These are phyloP conservation scores for Flaveria linearis DNA, from an alignment of 129 eudicot genomes.

Conservation along the genomic window DNA sequence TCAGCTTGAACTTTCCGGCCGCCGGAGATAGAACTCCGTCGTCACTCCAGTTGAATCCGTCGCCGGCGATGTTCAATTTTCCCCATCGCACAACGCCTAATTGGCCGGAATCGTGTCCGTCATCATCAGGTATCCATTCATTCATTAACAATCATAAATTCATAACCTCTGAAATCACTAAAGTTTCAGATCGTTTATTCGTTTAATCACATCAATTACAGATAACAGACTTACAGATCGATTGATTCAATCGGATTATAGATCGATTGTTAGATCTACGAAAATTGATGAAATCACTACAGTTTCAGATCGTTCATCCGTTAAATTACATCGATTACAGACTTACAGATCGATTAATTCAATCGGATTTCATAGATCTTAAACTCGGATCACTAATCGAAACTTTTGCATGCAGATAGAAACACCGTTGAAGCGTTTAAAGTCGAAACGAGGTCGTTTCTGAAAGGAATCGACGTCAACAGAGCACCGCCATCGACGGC, in stretches of 20 bases:
- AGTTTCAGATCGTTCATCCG: too few relatives aligned
- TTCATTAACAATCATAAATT: background rate
- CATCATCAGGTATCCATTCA: constrained; percentile 39
- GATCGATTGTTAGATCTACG: constrained; percentile 19
- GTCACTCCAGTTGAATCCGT: background rate
- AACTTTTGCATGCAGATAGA: constrained; percentile 55
- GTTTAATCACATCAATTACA: too few relatives aligned
- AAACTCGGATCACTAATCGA: constrained; percentile 6
- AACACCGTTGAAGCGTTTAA: constrained; percentile 47
- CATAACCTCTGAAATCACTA: too few relatives aligned
- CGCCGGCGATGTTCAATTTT: constrained; percentile 38
- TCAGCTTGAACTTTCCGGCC: constrained; percentile 55
- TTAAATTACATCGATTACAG: too few relatives aligned
- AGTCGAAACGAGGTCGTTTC: constrained; percentile 66
- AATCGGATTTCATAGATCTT: background rate
- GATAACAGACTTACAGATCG: too few relatives aligned
- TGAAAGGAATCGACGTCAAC: constrained; percentile 93
- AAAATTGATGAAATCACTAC: background rate
- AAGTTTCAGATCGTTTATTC: too few relatives aligned
- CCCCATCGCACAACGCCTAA: constrained; percentile 31
- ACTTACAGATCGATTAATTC: background rate
- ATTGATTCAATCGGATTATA: background rate
- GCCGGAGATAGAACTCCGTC: constrained; percentile 15
- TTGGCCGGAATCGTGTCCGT: constrained; percentile 44
- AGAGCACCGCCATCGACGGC: constrained; percentile 51